Evolutionary conservation across 2,329 filamentous ascomycete genomes (phyloP), one percentile per base, ranked within the genome.

Genomic region (Neofusicoccum ribis): DNA sequence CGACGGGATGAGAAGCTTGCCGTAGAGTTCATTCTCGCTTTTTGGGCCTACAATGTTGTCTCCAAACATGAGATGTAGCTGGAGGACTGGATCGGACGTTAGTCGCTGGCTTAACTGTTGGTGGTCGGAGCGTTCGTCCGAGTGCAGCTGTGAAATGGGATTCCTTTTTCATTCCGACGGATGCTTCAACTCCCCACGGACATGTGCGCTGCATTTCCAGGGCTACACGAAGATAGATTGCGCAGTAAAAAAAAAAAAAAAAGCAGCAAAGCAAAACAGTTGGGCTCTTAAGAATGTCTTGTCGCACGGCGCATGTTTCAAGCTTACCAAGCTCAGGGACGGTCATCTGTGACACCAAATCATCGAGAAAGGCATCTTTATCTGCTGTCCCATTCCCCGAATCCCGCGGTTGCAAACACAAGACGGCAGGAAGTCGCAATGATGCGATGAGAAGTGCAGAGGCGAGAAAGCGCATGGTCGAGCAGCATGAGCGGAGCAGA

Each of bases 31-130:
- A 68, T 80, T 78, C 14, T 77, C 71, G 2, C 76, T 76, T 5
- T 76, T 68, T 11, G 74, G 71, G 2, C 79, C 79, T 5, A 81
- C 71, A 36, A 82, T 76, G 49, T 79, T 78, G 51, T 76, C 78
- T 11, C 74, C 79, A 65, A 81, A 82, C 70, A 78, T 82, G 44
- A 82, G 74, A 63, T 82, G 79, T 20, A 81, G 69, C 71, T 82
- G 80, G n/a, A 80, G 61, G 2, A 78, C 74, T 64, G 49, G 27
- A 5, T 5, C 6, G 17, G 37, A 31, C 31, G 23, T 62, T 27
- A 62, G 59, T 17, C 27, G 1, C 27, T 7, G 27, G 27, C 27
- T 31, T 31, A 4, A 31, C 2, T 5, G 27, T 5, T 2, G 27
- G 27, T 31, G 27, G 27, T 31, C 6, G 27, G 6, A 31, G 27